These are phyloP conservation scores for Verbena officinalis DNA, from an alignment of 257 asterid species.

Conservation along the genomic window DNA sequence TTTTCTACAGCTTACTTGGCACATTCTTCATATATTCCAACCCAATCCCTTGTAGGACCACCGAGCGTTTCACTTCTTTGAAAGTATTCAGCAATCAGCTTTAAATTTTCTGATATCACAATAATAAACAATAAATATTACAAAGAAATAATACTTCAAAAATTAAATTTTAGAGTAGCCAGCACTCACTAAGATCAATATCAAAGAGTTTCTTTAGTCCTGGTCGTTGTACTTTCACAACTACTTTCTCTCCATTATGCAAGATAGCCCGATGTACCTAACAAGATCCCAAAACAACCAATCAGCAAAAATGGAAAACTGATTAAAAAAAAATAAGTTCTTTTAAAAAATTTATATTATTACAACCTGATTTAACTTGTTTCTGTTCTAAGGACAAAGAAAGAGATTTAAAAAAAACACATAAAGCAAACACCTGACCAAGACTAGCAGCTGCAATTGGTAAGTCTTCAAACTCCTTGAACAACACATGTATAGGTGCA, in stretches of 20 bases:
- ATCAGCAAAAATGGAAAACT: slow-evolving; percentile 34
- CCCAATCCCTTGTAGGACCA: slow-evolving; percentile 95
- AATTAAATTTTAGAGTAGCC: not conserved
- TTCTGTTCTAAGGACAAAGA: not conserved
- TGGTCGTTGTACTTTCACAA: slow-evolving; percentile 93
- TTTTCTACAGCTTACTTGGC: slow-evolving; percentile 64
- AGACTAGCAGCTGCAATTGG: slow-evolving; percentile 99
- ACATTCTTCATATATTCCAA: slow-evolving; percentile 96
- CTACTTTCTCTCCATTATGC: slow-evolving; percentile 90
- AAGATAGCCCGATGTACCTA: slow-evolving; percentile 96
- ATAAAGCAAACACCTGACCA: slow-evolving; percentile 89
- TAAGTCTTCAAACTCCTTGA: slow-evolving; percentile 82
- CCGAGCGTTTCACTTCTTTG: slow-evolving; percentile 91
- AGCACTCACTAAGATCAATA: slow-evolving; percentile 81
- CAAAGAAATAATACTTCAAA: not conserved
- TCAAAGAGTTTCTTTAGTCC: slow-evolving; percentile 90
- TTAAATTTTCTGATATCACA: slow-evolving; percentile 65
- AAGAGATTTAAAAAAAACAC: slow-evolving; percentile 21
- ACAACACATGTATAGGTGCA: slow-evolving; percentile 66
- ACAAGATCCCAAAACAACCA: slow-evolving; percentile 27
- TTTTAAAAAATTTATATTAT: too few relatives aligned
- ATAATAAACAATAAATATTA: not conserved
- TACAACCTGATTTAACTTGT: not conserved
- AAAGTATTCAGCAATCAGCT: slow-evolving; percentile 89
- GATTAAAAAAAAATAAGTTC: too few relatives aligned